Conservation (phyloP, 2,329 filamentous ascomycete species). For the Myriosclerotinia scirpicola region DNA sequence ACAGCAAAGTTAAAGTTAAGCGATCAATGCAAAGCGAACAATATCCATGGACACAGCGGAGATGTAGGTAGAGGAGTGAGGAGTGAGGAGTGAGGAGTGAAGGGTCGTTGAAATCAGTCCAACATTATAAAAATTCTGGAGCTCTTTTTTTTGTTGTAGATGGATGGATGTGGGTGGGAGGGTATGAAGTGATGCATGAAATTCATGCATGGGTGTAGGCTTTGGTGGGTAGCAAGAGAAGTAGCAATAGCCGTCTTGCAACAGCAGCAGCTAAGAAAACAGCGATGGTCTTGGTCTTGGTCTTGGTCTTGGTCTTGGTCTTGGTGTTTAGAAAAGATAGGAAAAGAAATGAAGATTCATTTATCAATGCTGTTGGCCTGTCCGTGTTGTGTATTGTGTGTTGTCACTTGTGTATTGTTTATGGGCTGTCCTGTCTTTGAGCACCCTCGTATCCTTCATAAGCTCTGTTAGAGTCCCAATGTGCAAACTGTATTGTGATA, state of each 20-base stretch:
- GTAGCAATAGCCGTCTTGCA: not conserved
- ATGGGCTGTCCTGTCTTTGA: too few species aligned
- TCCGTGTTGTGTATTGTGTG: not conserved
- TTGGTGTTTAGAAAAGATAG: not conserved
- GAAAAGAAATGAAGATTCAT: not conserved
- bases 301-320: too few species aligned
- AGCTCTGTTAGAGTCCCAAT: too few species aligned
- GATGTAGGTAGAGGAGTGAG: not conserved
- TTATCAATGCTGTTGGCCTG: not conserved
- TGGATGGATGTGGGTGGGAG: not conserved
- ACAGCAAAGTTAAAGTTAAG: not conserved
- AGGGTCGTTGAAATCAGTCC: not conserved
- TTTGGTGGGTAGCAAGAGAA: not conserved
- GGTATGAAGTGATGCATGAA: not conserved
- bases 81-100: too few species aligned
- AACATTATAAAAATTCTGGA: constrained; percentile 12
- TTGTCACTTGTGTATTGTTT: too few species aligned
- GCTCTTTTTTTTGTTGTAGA: constrained; percentile 9
- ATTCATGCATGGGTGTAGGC: constrained; percentile 5
- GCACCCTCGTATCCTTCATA: too few species aligned
- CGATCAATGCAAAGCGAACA: not conserved
- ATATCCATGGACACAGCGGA: not conserved
- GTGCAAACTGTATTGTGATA: too few species aligned
- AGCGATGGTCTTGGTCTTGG: constrained; percentile 1
- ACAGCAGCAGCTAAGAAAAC: not conserved